phyloP scores from a whole-genome alignment of 169 alveolate species.

The Eimeria necatrix region DNA sequence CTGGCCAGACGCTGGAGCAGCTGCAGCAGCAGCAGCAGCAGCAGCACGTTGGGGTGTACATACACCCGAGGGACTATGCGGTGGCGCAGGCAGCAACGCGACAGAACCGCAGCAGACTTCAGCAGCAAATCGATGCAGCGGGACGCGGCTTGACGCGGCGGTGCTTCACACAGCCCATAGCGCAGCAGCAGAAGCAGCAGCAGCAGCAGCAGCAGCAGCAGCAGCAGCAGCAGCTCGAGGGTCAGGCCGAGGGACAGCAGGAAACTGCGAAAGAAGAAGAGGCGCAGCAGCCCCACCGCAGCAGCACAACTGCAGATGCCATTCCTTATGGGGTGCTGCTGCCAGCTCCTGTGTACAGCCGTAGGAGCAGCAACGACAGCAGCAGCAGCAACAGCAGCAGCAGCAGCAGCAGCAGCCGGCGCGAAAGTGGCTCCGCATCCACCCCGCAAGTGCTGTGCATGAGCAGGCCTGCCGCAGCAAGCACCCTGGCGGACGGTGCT shows the following conservation, averaged over 20 bases:
- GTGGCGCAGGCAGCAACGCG: neutral
- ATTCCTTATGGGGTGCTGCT: neutral
- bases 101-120: neutral
- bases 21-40: neutral
- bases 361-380: neutral
- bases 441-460: neutral
- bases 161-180: slow-evolving; percentile 1
- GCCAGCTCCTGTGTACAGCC: neutral
- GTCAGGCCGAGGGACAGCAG: neutral
- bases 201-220: neutral
- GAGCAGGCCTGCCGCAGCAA: neutral
- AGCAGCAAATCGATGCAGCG: neutral
- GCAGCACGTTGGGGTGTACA: slow-evolving; percentile 41
- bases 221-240: neutral
- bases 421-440: neutral
- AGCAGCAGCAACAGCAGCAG: slow-evolving; percentile 6
- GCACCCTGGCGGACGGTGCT: neutral
- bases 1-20: neutral
- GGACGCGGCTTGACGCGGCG: neutral
- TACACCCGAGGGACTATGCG: neutral
- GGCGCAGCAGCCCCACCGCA: neutral
- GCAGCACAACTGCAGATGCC: neutral
- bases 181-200: slow-evolving; percentile 9
- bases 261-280: neutral
- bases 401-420: neutral